A percentile compares a stretch with the other conserved stretches of the same genome.
These are phyloP conservation scores for Filobasidium uniguttulatum DNA, from an alignment of 1,284 basidiomycete species.

Conservation along the genomic window DNA sequence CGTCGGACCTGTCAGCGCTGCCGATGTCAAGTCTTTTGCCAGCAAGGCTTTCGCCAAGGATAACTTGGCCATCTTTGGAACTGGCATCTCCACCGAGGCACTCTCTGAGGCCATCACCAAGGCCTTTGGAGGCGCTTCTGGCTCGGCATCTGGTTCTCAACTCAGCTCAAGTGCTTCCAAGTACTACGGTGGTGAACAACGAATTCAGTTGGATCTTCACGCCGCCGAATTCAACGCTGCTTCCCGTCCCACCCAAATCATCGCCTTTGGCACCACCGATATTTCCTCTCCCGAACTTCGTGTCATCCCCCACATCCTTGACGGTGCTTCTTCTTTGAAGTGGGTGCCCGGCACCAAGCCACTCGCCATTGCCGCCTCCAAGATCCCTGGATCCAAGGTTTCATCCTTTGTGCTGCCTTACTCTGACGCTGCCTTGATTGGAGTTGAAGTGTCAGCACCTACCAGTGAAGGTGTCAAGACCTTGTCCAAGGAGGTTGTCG, in stretches of 20 bases:
- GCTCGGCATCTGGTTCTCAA: constrained; percentile 29
- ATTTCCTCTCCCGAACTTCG: constrained; percentile 53
- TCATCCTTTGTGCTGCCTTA: constrained; percentile 67
- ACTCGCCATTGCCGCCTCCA: constrained; percentile 42
- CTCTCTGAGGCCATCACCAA: constrained; percentile 60
- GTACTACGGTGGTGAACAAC: constrained; percentile 77
- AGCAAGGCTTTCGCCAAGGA: constrained; percentile 54
- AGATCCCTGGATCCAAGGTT: constrained; percentile 41
- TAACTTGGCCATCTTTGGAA: constrained; percentile 73
- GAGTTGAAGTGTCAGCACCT: constrained; percentile 48
- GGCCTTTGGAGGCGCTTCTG: constrained; percentile 43
- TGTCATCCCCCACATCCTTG: constrained; percentile 60
- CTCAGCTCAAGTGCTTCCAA: constrained; percentile 39
- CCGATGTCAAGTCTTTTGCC: constrained; percentile 57
- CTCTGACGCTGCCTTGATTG: constrained; percentile 76
- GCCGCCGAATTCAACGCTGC: constrained; percentile 44
- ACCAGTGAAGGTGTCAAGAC: constrained; percentile 37
- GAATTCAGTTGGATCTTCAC: constrained; percentile 46
- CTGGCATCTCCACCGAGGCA: constrained; percentile 59
- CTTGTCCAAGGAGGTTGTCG: constrained; percentile 48
- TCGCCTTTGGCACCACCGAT: constrained; percentile 61
- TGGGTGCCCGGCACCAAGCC: constrained; percentile 65
- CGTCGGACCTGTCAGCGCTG: constrained; percentile 52
- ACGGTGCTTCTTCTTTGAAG: constrained; percentile 60
- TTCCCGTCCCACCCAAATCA: constrained; percentile 54